phyloP scores from a whole-genome alignment of 371 early-diverging fungal genomes.

The Vairimorpha apis region DNA sequence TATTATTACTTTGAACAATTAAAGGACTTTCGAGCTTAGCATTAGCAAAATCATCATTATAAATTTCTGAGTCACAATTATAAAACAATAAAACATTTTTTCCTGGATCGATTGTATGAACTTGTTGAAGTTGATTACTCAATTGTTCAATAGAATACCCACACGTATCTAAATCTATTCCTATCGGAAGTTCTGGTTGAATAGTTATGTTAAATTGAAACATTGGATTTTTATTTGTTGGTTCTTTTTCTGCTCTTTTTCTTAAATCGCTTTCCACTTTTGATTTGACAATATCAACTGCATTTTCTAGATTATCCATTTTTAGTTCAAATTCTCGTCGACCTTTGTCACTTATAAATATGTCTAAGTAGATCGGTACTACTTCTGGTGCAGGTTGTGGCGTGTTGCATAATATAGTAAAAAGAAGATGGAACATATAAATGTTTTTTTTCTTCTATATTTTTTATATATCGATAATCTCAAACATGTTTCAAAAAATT shows the following conservation, averaged over 20 bases:
- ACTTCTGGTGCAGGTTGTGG: neutral
- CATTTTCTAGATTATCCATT: constrained; percentile 21
- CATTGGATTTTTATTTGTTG: constrained; percentile 1
- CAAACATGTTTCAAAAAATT: neutral
- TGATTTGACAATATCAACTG: constrained; percentile 5
- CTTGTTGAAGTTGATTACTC: neutral
- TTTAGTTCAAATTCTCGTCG: constrained; percentile 4
- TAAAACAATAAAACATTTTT: constrained; percentile 16
- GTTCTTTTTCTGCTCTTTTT: constrained; percentile 13
- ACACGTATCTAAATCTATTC: constrained; percentile 35
- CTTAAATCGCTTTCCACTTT: constrained; percentile 25
- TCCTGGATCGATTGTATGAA: constrained; percentile 2
- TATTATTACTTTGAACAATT: constrained; percentile 1
- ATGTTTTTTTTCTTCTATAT: neutral
- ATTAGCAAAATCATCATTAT: constrained; percentile 27
- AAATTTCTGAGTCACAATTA: constrained; percentile 23
- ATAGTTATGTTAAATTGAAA: constrained; percentile 20
- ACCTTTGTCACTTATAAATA: constrained; percentile 19
- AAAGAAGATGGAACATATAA: neutral
- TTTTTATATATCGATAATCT: neutral
- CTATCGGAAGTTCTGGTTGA: constrained; percentile 9
- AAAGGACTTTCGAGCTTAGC: constrained; percentile 14
- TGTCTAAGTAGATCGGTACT: constrained; percentile 2
- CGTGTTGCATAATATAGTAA: neutral
- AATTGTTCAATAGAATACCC: constrained; percentile 6